These are phyloP conservation scores for Mallotus repandus DNA, from an alignment of 441 rosid genomes.

Conservation along the genomic window DNA sequence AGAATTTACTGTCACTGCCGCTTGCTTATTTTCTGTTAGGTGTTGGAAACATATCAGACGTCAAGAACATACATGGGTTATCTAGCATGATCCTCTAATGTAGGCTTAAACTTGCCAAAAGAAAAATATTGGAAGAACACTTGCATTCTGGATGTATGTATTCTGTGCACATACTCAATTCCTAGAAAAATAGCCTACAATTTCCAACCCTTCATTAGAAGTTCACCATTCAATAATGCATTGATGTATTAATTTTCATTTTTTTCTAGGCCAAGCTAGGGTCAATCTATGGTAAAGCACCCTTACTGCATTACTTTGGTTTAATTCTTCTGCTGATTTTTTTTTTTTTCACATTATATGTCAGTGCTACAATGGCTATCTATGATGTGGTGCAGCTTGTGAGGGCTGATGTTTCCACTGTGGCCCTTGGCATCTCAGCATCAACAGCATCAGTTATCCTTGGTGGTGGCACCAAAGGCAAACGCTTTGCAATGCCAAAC, in stretches of 20 bases:
- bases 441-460: slow-evolving; percentile 90
- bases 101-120: no score
- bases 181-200: background rate
- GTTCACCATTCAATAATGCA: background rate
- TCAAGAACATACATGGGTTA: no score
- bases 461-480: slow-evolving; percentile 90
- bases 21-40: background rate
- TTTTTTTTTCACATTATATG: slow-evolving; percentile 13
- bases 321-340: slow-evolving; percentile 21
- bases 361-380: slow-evolving; percentile 95
- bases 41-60: background rate
- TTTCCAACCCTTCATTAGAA: background rate
- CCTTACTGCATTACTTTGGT: background rate
- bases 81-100: no score
- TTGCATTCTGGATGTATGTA: no score
- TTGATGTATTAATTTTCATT: background rate
- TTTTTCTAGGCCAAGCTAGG: background rate
- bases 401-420: slow-evolving; percentile 90
- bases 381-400: slow-evolving; percentile 85
- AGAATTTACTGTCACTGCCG: background rate
- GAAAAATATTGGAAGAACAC: no score
- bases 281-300: background rate
- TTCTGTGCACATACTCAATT: background rate
- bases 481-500: slow-evolving; percentile 95
- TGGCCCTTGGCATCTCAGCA: slow-evolving; percentile 83